These are phyloP conservation scores for Pseudocercospora fuligena DNA, from an alignment of 2,329 filamentous ascomycete species.

Conservation along the genomic window DNA sequence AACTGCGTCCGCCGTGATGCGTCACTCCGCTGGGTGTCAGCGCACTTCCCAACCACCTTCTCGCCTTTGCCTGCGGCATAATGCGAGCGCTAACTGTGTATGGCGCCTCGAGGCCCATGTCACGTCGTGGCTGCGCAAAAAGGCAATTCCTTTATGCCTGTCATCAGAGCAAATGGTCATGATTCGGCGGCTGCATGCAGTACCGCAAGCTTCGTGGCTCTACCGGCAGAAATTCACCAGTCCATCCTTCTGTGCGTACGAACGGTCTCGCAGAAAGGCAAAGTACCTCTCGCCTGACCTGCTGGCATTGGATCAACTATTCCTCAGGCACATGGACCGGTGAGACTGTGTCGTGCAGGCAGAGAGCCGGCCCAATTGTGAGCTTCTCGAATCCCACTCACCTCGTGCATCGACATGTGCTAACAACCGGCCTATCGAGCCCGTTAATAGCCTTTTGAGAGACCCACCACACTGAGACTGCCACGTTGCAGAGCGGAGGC, in stretches of 20 bases:
- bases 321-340: conserved; percentile 12
- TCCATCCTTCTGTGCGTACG: conserved; percentile 13
- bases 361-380: conserved; percentile 24
- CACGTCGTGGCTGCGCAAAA: conserved; percentile 25
- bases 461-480: conserved; percentile 45
- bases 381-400: conserved; percentile 18
- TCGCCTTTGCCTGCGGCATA: conserved; percentile 24
- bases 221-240: conserved; percentile 23
- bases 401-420: conserved; percentile 27
- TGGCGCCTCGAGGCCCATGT: conserved; percentile 23
- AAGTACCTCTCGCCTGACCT: conserved; percentile 11
- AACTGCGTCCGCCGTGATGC: conserved; percentile 23
- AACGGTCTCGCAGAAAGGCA: conserved; percentile 14
- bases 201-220: conserved; percentile 28
- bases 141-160: conserved; percentile 26
- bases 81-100: conserved; percentile 24
- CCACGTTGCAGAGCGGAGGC: conserved; percentile 60
- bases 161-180: conserved; percentile 16
- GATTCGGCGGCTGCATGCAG: conserved; percentile 27
- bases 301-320: conserved; percentile 1
- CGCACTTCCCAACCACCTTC: conserved; percentile 29
- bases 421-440: conserved; percentile 31
- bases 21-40: conserved; percentile 27
- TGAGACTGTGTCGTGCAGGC: conserved; percentile 18
- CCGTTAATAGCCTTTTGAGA: conserved; percentile 35